Conservation (phyloP, 2,329 filamentous ascomycete species). For the Dactylellina cionopaga region DNA sequence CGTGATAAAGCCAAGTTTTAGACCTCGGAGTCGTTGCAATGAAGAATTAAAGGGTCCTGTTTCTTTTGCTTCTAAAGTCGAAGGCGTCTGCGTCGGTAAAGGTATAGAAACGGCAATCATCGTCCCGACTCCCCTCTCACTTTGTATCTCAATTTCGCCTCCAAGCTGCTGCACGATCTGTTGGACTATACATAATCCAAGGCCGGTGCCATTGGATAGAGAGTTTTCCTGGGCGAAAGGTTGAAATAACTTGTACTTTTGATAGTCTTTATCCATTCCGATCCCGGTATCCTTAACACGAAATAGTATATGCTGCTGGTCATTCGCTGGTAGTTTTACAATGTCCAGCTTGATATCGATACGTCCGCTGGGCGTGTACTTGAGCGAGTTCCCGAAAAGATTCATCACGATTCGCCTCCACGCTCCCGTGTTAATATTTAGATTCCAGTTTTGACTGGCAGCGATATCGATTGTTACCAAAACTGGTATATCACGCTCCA, state of each 20-base stretch:
- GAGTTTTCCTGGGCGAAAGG: constrained; percentile 72
- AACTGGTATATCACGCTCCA: constrained; percentile 61
- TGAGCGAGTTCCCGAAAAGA: constrained; percentile 70
- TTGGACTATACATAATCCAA: constrained; percentile 73
- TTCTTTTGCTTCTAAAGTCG: neutral
- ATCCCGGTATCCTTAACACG: constrained; percentile 70
- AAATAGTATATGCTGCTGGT: constrained; percentile 4
- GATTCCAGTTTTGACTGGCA: constrained; percentile 65
- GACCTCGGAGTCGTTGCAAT: neutral
- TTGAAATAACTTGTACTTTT: constrained; percentile 70
- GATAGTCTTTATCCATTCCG: constrained; percentile 73
- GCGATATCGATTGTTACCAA: constrained; percentile 65
- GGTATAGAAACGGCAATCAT: neutral
- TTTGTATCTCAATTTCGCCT: constrained; percentile 69
- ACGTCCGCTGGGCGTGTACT: constrained; percentile 68
- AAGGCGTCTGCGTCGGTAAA: neutral
- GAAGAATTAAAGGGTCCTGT: neutral
- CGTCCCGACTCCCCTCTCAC: constrained; percentile 58
- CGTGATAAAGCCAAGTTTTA: neutral
- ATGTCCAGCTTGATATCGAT: constrained; percentile 63
- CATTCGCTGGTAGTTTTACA: neutral
- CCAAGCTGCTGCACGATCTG: constrained; percentile 70
- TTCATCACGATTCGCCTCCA: constrained; percentile 70
- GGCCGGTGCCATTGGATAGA: constrained; percentile 69
- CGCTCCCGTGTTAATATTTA: constrained; percentile 67